Evolutionary conservation across 2,329 filamentous ascomycete species (phyloP).

Genomic region (Verticillium longisporum): DNA sequence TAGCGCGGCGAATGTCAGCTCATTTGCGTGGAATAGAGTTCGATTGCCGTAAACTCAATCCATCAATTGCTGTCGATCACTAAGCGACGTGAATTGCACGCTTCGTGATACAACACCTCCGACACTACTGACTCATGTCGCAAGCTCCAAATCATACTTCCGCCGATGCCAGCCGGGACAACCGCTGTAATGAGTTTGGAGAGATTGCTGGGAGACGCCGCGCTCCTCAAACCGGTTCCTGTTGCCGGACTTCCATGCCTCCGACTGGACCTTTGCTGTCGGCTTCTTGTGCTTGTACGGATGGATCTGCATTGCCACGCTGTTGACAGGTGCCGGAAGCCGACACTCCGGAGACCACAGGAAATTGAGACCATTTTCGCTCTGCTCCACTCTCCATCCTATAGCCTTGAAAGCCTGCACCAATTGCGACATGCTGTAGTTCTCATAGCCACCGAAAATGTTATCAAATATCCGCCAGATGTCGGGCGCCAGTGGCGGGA

Average conservation of each 20-base stretch:
- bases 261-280: not conserved
- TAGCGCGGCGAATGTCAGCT: too few species aligned
- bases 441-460: not conserved
- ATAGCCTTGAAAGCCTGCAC: not conserved
- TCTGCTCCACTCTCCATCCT: not conserved
- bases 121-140: too few species aligned
- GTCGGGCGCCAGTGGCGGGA: not conserved
- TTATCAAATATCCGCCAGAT: not conserved
- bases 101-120: too few species aligned
- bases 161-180: not conserved
- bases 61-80: too few species aligned
- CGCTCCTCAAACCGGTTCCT: not conserved
- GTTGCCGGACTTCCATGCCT: not conserved
- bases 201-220: not conserved
- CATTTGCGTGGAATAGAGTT: too few species aligned
- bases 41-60: too few species aligned
- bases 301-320: too few species aligned
- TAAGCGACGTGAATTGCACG: too few species aligned
- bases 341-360: not conserved
- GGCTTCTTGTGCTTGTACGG: not conserved
- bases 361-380: not conserved
- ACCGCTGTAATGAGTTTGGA: not conserved
- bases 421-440: not conserved
- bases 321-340: not conserved
- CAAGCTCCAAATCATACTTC: not conserved